These are phyloP conservation scores for Schizophyllum amplum DNA, from an alignment of 1,284 basidiomycete species.

Conservation along the genomic window DNA sequence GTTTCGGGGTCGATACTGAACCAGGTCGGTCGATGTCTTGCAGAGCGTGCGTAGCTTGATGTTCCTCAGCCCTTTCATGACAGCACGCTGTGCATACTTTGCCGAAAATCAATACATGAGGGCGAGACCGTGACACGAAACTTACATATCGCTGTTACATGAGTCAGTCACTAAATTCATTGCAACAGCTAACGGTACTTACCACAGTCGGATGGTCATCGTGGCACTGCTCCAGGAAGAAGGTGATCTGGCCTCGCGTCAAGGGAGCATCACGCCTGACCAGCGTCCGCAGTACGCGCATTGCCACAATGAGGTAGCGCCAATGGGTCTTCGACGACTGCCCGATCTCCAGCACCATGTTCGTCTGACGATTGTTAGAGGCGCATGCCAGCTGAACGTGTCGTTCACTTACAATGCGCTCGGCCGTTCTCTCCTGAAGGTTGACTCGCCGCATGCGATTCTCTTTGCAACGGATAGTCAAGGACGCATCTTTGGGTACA, in stretches of 20 bases:
- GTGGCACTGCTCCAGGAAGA: constrained; percentile 46
- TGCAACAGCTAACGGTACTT: constrained; percentile 19
- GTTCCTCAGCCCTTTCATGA: constrained; percentile 57
- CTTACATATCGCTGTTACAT: constrained; percentile 51
- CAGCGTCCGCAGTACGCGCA: constrained; percentile 67
- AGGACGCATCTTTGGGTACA: constrained; percentile 24
- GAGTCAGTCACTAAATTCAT: constrained; percentile 2
- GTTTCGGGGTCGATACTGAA: constrained; percentile 45
- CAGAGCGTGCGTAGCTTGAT: constrained; percentile 79
- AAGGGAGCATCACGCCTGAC: constrained; percentile 69
- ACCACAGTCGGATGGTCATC: constrained; percentile 61
- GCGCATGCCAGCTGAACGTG: neutral
- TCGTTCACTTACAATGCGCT: constrained; percentile 31
- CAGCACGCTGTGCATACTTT: constrained; percentile 61
- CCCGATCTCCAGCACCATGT: constrained; percentile 42
- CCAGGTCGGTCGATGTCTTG: constrained; percentile 47
- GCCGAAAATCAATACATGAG: constrained; percentile 3
- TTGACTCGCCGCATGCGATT: constrained; percentile 37
- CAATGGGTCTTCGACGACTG: constrained; percentile 66
- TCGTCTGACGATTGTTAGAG: constrained; percentile 23
- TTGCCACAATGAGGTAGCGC: constrained; percentile 74
- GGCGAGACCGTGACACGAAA: constrained; percentile 6
- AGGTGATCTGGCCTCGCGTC: constrained; percentile 41
- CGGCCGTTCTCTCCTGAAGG: constrained; percentile 31
- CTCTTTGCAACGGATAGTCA: constrained; percentile 31